Evolutionary conservation across 805 yeast genomes (phyloP), one percentile per base, ranked within the genome.

Genomic region (Cyberlindnera meyerae): DNA sequence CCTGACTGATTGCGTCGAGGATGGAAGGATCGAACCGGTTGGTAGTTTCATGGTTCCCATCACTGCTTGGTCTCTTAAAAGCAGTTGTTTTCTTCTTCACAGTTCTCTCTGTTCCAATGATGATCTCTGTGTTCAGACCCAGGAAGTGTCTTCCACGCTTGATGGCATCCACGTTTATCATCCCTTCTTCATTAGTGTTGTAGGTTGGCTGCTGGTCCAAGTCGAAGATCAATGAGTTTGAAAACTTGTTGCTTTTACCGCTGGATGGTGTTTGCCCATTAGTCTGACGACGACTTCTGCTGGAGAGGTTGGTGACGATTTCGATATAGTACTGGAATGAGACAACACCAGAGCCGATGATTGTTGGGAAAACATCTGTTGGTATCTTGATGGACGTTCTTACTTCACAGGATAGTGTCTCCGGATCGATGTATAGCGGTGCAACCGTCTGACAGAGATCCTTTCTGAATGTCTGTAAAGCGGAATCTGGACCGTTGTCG

Each of bases 271-370:
- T 57, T 45, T 43, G 54, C 6, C 33, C 25, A 14, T 31, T 26
- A 6, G 33, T 27, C 9, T 27, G 42, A 6, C 45, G 54, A 8
- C 58, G 48, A 41, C 65, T 69, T 42, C 73, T 78, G 16, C 82
- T 85, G 2, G 89, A 78, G 28, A 89, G 61, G 52, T 88, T 88
- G n/a, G 84, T 76, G 39, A 86, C 68, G 3, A 83, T 88, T 55
- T 88, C 97, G 12, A 88, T 63, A 53, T 82, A 84, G 55, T 89
- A 88, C 53, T 84, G 90, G 58, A 88, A 88, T 3, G 87, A 71
- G 8, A 87, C 86, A 32, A 80, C 61, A 2, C 76, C 77, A 34
- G 84, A 74, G 1, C 83, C 82, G 13, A 75, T 69, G 11, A 86
- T 83, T 0, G 95, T 84, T 1, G 96, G 94, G 54, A 88, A 86